Conservation (phyloP, 2,329 filamentous ascomycete genomes). For the Trichoderma brevicompactum region DNA sequence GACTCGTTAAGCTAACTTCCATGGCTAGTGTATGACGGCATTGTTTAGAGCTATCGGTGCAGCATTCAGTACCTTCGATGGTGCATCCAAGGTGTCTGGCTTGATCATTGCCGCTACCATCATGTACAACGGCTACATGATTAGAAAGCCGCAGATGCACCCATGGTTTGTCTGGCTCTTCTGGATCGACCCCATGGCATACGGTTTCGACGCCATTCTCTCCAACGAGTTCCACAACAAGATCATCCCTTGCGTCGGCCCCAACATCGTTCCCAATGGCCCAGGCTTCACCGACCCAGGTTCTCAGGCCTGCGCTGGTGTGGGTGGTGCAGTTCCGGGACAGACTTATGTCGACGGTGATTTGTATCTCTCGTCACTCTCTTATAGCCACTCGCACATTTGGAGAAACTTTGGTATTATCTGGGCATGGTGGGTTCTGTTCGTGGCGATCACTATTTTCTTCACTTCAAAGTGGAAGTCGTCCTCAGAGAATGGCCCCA, state of each 20-base stretch:
- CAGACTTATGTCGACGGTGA: slow-evolving; percentile 58
- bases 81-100: slow-evolving; percentile 61
- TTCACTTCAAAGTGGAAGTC: slow-evolving; percentile 62
- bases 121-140: slow-evolving; percentile 68
- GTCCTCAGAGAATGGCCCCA: slow-evolving; percentile 55
- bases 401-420: slow-evolving; percentile 67
- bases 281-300: slow-evolving; percentile 49
- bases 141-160: slow-evolving; percentile 64
- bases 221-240: slow-evolving; percentile 71
- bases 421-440: slow-evolving; percentile 66
- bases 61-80: slow-evolving; percentile 60
- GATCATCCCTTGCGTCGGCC: slow-evolving; percentile 51
- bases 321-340: slow-evolving; percentile 58
- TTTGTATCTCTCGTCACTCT: slow-evolving; percentile 60
- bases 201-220: slow-evolving; percentile 70
- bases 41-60: slow-evolving; percentile 62
- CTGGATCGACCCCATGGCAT: slow-evolving; percentile 70
- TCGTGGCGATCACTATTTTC: slow-evolving; percentile 61
- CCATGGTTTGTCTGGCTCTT: slow-evolving; percentile 67
- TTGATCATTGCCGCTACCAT: slow-evolving; percentile 55
- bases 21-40: slow-evolving; percentile 56
- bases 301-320: slow-evolving; percentile 60
- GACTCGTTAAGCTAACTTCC: slow-evolving; percentile 18
- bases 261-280: slow-evolving; percentile 57
- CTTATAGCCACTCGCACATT: slow-evolving; percentile 55